phyloP scores from a whole-genome alignment of 108 stramenopile genomes.

The Aurantiochytrium sp. region DNA sequence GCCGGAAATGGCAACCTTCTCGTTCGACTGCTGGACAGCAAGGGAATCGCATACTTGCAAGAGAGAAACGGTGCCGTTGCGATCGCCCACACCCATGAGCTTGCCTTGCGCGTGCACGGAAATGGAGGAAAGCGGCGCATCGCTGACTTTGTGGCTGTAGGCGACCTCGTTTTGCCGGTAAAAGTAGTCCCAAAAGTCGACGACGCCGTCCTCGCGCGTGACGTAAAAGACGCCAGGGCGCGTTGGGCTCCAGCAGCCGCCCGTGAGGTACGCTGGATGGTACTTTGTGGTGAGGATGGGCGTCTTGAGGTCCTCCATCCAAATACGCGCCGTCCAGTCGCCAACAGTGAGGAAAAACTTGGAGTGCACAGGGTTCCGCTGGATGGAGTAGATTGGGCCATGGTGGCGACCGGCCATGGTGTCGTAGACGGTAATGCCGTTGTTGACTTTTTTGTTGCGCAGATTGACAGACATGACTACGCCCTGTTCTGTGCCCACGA shows the following conservation, averaged over 20 bases:
- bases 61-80: conserved; percentile 68
- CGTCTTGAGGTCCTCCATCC: conserved; percentile 72
- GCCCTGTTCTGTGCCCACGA: conserved; percentile 79
- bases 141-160: conserved; percentile 75
- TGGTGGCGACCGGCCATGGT: conserved; percentile 67
- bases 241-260: conserved; percentile 75
- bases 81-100: conserved; percentile 73
- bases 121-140: conserved; percentile 58
- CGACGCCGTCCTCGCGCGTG: conserved; percentile 67
- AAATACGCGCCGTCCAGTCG: conserved; percentile 77
- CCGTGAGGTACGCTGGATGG: conserved; percentile 62
- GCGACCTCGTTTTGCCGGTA: conserved; percentile 75
- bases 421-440: conserved; percentile 70
- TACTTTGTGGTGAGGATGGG: conserved; percentile 73
- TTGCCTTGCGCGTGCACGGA: conserved; percentile 63
- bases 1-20: conserved; percentile 58
- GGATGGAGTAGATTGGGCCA: conserved; percentile 72
- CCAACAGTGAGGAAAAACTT: conserved; percentile 78
- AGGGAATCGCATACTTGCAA: conserved; percentile 68
- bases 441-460: conserved; percentile 66
- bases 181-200: conserved; percentile 76
- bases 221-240: conserved; percentile 79
- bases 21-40: conserved; percentile 51
- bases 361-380: conserved; percentile 70
- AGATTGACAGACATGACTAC: conserved; percentile 67